Evolutionary conservation across 2,329 filamentous ascomycete genomes (phyloP).

Genomic region (Pseudopithomyces maydicus): DNA sequence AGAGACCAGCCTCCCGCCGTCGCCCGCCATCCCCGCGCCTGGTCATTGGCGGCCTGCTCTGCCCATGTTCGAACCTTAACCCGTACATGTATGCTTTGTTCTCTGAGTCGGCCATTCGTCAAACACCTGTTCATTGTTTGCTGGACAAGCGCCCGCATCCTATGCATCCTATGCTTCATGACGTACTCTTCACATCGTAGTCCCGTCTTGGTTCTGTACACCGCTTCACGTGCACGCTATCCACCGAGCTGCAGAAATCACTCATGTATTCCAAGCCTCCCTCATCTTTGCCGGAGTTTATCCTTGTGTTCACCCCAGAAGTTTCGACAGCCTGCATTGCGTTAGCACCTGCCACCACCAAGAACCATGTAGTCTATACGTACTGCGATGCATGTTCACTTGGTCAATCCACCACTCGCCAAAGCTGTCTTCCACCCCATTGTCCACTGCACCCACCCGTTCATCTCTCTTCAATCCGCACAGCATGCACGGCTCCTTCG

Average conservation of each 20-base stretch:
- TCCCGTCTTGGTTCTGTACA: too few species aligned
- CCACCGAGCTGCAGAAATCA: not conserved
- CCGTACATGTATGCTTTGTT: too few species aligned
- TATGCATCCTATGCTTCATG: too few species aligned
- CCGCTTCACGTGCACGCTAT: too few species aligned
- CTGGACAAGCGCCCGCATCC: not conserved
- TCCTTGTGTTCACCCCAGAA: conserved; percentile 84
- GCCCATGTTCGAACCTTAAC: not conserved
- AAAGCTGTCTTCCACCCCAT: conserved; percentile 84
- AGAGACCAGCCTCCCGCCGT: not conserved
- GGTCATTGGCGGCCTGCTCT: conserved; percentile 1
- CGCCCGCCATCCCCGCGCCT: not conserved
- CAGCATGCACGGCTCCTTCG: conserved; percentile 76
- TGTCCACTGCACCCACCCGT: conserved; percentile 75
- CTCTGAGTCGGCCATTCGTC: not conserved
- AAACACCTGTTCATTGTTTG: not conserved
- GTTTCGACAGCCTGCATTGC: conserved; percentile 67
- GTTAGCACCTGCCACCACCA: conserved; percentile 7
- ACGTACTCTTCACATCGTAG: too few species aligned
- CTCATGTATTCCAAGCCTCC: not conserved
- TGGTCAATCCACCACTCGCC: conserved; percentile 94
- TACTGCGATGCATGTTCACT: conserved; percentile 68
- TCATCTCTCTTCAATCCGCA: conserved; percentile 91
- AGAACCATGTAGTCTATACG: conserved; percentile 6
- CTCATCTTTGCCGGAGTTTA: conserved; percentile 69